Conservation (phyloP, 2,329 filamentous ascomycete genomes). For the Penicillium sp. region DNA sequence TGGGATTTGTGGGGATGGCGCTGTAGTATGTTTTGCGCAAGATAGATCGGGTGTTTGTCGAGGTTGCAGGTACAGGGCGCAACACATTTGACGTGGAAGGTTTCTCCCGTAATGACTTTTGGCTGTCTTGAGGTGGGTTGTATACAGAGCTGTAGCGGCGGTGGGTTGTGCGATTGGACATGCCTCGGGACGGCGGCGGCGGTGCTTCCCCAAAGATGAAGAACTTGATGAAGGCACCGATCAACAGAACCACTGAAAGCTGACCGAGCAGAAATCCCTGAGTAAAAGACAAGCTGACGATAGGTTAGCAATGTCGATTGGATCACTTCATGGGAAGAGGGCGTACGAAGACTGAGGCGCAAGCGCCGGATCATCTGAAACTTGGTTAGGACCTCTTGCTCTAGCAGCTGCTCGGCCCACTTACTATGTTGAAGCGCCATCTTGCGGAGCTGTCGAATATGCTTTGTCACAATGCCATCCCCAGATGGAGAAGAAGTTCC, state of each 20-base stretch:
- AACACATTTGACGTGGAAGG: conserved; percentile 67
- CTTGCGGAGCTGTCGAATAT: conserved; percentile 26
- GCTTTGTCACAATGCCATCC: conserved; percentile 26
- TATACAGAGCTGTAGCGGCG: conserved; percentile 69
- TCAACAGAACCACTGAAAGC: conserved; percentile 83
- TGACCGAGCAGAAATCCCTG: conserved; percentile 93
- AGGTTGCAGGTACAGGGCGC: conserved; percentile 71
- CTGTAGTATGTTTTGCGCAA: conserved; percentile 98
- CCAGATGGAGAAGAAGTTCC: conserved; percentile 18
- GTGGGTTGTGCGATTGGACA: conserved; percentile 74
- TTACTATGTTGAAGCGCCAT: conserved; percentile 37
- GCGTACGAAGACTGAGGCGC: conserved; percentile 46
- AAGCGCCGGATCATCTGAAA: conserved; percentile 31
- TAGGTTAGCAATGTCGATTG: conserved; percentile 19
- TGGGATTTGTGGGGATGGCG: conserved; percentile 43
- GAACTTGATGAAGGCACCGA: conserved; percentile 97
- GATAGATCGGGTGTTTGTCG: conserved; percentile 78
- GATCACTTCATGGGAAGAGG: conserved; percentile 12
- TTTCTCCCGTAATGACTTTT: conserved; percentile 47
- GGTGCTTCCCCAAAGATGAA: conserved; percentile 98
- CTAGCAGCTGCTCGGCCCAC: neutral
- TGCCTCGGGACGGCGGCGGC: conserved; percentile 76
- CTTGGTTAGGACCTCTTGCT: conserved; percentile 15
- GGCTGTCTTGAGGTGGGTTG: conserved; percentile 42
- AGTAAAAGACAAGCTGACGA: conserved; percentile 76